These are phyloP conservation scores for Hypoxylon sp. DNA, from an alignment of 2,329 filamentous ascomycete genomes.

Conservation along the genomic window DNA sequence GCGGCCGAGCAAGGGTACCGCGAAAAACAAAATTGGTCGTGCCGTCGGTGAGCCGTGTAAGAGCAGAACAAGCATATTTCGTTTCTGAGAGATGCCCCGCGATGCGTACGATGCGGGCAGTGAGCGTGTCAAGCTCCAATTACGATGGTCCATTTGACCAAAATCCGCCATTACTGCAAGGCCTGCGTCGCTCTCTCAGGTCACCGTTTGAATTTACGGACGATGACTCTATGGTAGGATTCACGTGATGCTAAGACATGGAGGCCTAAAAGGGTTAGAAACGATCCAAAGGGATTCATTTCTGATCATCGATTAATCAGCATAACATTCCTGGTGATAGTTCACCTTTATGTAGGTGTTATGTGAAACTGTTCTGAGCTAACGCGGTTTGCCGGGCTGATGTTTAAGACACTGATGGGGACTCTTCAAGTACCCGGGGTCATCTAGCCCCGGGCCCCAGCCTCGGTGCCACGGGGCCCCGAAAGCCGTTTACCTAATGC, in stretches of 20 bases:
- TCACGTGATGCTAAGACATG: neutral
- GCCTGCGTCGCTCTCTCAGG: neutral
- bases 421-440: neutral
- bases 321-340: neutral
- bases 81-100: conserved; percentile 43
- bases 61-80: conserved; percentile 51
- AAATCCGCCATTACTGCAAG: conserved; percentile 36
- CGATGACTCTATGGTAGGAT: neutral
- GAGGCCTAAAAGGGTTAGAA: neutral
- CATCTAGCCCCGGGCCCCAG: conserved; percentile 1
- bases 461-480: conserved; percentile 27
- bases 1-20: conserved; percentile 48
- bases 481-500: conserved; percentile 4
- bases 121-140: conserved; percentile 33
- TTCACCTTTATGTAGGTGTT: neutral
- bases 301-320: neutral
- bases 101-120: conserved; percentile 36
- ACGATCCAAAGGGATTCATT: neutral
- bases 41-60: conserved; percentile 53
- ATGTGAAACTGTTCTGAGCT: neutral
- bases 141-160: no score
- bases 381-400: neutral
- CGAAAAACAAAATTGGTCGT: conserved; percentile 58
- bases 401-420: neutral
- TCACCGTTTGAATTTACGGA: neutral